Conservation (phyloP, 306 rosid genomes). For the Gynostemma pentaphyllum region DNA sequence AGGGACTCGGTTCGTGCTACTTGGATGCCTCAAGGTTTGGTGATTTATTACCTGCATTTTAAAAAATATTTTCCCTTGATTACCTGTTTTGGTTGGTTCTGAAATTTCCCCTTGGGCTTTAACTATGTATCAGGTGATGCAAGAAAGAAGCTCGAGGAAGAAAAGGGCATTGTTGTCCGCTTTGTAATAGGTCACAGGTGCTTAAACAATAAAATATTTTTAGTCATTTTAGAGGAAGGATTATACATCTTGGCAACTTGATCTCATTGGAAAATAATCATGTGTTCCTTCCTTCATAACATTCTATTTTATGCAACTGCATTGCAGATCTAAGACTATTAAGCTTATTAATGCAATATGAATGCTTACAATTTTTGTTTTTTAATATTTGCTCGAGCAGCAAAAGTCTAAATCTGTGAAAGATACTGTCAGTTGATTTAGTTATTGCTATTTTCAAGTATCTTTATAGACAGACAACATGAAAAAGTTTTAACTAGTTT, state of each 20-base stretch:
- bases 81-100: neutral
- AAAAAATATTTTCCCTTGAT: neutral
- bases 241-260: neutral
- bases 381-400: too few relatives aligned
- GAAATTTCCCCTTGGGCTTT: neutral
- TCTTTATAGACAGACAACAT: too few relatives aligned
- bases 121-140: constrained; percentile 19
- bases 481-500: too few relatives aligned
- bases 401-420: too few relatives aligned
- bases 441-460: too few relatives aligned
- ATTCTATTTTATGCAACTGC: too few relatives aligned
- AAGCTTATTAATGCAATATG: too few relatives aligned
- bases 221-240: neutral
- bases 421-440: too few relatives aligned
- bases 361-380: too few relatives aligned
- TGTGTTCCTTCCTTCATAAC: too few relatives aligned
- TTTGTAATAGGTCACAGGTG: constrained; percentile 56
- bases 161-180: constrained; percentile 40
- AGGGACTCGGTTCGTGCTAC: constrained; percentile 49
- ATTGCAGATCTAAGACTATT: too few relatives aligned
- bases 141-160: constrained; percentile 50
- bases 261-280: too few relatives aligned
- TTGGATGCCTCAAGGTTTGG: constrained; percentile 55
- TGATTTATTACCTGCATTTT: neutral
- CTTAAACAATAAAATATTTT: constrained; percentile 2